These are phyloP conservation scores for Oemleria cerasiformis DNA, from an alignment of 306 rosid species.

Conservation along the genomic window DNA sequence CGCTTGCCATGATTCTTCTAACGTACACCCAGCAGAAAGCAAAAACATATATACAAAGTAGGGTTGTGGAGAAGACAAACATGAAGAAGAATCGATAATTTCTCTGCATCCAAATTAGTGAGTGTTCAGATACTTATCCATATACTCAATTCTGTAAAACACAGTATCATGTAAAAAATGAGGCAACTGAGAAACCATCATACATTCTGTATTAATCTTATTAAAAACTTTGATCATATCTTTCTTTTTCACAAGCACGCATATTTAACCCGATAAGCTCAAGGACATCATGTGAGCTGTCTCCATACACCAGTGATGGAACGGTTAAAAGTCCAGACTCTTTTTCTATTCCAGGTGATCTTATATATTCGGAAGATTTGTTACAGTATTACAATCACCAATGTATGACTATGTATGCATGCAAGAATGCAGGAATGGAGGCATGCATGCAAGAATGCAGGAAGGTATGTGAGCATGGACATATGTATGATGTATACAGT, in stretches of 20 bases:
- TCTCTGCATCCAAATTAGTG: constrained; percentile 65
- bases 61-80: constrained; percentile 94
- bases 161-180: not conserved
- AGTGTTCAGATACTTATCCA: constrained; percentile 28
- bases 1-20: constrained; percentile 64
- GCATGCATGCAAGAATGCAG: not conserved
- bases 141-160: not conserved
- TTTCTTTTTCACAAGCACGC: not conserved
- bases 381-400: not conserved
- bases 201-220: not conserved
- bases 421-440: not conserved
- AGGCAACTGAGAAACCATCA: not conserved
- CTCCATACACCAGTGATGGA: not conserved
- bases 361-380: not conserved
- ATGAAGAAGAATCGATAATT: constrained; percentile 98
- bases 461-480: not conserved
- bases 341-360: not conserved
- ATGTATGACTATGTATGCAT: not conserved
- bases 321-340: not conserved
- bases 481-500: not conserved
- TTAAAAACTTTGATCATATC: too few relatives aligned
- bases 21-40: constrained; percentile 97
- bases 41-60: constrained; percentile 87
- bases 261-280: constrained; percentile 4
- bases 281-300: not conserved